A percentile compares a stretch with the other conserved stretches of the same genome.
phyloP scores from a whole-genome alignment of 169 alveolate genomes.

The Hammondia hammondi region DNA sequence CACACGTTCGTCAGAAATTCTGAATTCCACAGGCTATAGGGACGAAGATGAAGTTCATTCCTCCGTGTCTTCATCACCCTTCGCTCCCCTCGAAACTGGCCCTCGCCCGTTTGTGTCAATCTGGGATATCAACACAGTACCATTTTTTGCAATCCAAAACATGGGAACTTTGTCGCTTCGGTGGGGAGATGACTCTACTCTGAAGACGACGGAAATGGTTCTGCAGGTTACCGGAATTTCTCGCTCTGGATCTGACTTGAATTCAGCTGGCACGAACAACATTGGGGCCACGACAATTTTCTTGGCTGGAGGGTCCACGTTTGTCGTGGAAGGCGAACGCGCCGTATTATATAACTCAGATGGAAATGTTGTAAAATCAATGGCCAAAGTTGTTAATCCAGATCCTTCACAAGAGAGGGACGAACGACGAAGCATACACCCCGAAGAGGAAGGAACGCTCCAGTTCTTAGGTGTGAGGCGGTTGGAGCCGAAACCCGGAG shows the following conservation, averaged over 20 bases:
- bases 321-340: background rate
- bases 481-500: background rate
- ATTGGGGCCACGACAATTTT: background rate
- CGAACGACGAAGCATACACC: background rate
- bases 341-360: background rate
- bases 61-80: background rate
- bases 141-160: background rate
- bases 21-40: too few species aligned
- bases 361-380: background rate
- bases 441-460: background rate
- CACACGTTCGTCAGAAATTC: too few species aligned
- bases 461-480: constrained; percentile 1
- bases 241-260: background rate
- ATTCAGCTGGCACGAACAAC: background rate
- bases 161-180: constrained; percentile 13
- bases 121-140: background rate
- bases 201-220: background rate
- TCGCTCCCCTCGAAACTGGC: background rate
- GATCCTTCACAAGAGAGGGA: background rate
- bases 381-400: background rate
- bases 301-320: constrained; percentile 3
- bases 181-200: background rate
- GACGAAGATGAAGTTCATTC: too few species aligned
- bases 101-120: constrained; percentile 20
- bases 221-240: constrained; percentile 2